These are phyloP conservation scores for Suillus plorans DNA, from an alignment of 768 basidiomycete species.

Conservation along the genomic window DNA sequence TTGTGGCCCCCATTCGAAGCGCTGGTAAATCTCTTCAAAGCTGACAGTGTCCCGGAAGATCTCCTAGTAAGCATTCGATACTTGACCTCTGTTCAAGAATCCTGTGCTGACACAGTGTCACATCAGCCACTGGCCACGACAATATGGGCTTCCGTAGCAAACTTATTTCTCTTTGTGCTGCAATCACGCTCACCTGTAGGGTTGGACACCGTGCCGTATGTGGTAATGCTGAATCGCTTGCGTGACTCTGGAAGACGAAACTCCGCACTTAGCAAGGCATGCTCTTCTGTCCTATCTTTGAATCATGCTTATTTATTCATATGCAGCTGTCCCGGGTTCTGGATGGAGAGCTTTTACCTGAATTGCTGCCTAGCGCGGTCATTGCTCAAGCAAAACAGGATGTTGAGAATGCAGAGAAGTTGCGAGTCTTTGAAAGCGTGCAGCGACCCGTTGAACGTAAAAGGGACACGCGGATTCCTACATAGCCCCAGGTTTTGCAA, in stretches of 20 bases:
- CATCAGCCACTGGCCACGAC: constrained; percentile 53
- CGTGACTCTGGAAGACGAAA: constrained; percentile 48
- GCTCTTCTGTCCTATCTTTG: constrained; percentile 10
- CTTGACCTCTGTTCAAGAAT: not conserved
- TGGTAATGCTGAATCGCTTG: constrained; percentile 50
- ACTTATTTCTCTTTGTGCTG: constrained; percentile 62
- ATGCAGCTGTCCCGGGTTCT: constrained; percentile 57
- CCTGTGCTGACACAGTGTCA: constrained; percentile 9
- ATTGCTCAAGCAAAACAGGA: constrained; percentile 63
- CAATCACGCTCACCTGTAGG: constrained; percentile 53
- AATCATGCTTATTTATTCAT: not conserved
- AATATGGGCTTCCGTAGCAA: constrained; percentile 60
- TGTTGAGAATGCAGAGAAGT: constrained; percentile 66
- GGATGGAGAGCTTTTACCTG: constrained; percentile 48
- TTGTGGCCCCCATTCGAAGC: constrained; percentile 71
- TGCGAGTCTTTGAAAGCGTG: constrained; percentile 49
- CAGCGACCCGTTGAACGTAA: constrained; percentile 29
- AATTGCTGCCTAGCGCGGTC: constrained; percentile 44
- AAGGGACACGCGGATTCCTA: constrained; percentile 12
- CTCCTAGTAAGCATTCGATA: constrained; percentile 4
- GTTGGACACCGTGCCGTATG: constrained; percentile 52
- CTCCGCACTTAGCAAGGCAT: constrained; percentile 49
- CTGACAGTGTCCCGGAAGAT: constrained; percentile 44
- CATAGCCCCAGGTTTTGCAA: constrained; percentile 1
- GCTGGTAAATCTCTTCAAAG: constrained; percentile 49